Base-by-base conservation (phyloP, 805 yeast genomes). In the Kluyveromyces nonfermentans region DNA sequence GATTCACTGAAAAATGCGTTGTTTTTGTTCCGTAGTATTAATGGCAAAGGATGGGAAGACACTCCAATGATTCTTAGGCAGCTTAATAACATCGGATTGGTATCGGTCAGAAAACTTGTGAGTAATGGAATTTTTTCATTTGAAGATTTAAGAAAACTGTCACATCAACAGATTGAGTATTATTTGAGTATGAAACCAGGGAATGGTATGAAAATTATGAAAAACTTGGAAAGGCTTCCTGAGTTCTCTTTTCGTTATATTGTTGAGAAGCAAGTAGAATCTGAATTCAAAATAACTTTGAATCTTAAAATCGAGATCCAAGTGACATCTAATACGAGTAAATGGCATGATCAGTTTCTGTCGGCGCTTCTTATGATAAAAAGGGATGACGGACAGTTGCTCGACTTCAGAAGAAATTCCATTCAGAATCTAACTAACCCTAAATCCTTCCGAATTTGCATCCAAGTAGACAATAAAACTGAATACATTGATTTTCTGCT, bases 1-100 rank as follows among this genome's bases (percentile, higher is more conserved):
- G 49, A 51, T 1, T 72, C 80, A 0, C 54, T 74, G 36, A 49
- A 59, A 18, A 67, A 61, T 35, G 49, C 72, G 2, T 50, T 75
- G 6, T 59, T 56, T 37, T 46, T 77, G 7, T 49, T 56, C 2
- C 56, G 78, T 43, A 68, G 72, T 34, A 44, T 73, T 1, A 55
- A 53, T 37, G 74, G 75, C 0, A 65, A 61, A 45, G 65, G 77
- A 14, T 76, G 82, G 82, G 80, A 74, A 47, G 70, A 68, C 41
- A 53, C 70, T 0, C 55, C 72, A 0, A 62, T 66, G 53, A 68
- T 68, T 4, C 52, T 76, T n/a, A 56, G 69, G 40, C 82, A 77
- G 44, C 42, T 77, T 9, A 70, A 70, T 21, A 73, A 71, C 5
- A 57, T 77, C 17, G 79, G 77, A 0, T 45, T 67, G 2, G 68